Conservation (phyloP, 2,329 filamentous ascomycete genomes). For the Cercospora sojina region DNA sequence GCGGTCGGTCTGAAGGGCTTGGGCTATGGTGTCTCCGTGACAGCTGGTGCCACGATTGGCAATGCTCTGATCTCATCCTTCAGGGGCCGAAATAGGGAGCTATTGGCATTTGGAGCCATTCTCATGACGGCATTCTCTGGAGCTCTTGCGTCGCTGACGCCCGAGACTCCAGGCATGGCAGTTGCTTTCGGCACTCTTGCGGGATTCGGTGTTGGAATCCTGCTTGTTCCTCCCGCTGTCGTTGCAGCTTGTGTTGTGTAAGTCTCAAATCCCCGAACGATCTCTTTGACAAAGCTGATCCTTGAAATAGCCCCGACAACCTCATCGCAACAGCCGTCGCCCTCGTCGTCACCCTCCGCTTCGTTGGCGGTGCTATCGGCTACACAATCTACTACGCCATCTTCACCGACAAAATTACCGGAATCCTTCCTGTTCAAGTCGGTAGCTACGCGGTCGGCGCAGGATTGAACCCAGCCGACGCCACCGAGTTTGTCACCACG, state of each 20-base stretch:
- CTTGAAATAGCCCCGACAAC: slow-evolving; percentile 58
- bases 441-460: slow-evolving; percentile 42
- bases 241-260: slow-evolving; percentile 51
- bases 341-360: slow-evolving; percentile 65
- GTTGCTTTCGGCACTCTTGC: slow-evolving; percentile 57
- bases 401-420: slow-evolving; percentile 47
- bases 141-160: slow-evolving; percentile 27
- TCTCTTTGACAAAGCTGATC: neutral
- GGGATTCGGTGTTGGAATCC: slow-evolving; percentile 63
- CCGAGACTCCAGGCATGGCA: slow-evolving; percentile 23
- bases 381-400: slow-evolving; percentile 50
- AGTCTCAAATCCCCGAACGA: neutral
- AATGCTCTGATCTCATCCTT: slow-evolving; percentile 58
- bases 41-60: slow-evolving; percentile 58
- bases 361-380: slow-evolving; percentile 57
- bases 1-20: slow-evolving; percentile 20
- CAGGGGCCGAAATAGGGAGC: slow-evolving; percentile 56
- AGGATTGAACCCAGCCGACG: slow-evolving; percentile 13
- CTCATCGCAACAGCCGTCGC: slow-evolving; percentile 66
- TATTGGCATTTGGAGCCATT: slow-evolving; percentile 59
- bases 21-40: slow-evolving; percentile 59
- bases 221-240: slow-evolving; percentile 64
- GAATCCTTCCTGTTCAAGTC: slow-evolving; percentile 53
- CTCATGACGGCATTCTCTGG: slow-evolving; percentile 62
- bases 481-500: slow-evolving; percentile 12